phyloP scores from a whole-genome alignment of 1,284 basidiomycete genomes.

The Ceratobasidium sp. region DNA sequence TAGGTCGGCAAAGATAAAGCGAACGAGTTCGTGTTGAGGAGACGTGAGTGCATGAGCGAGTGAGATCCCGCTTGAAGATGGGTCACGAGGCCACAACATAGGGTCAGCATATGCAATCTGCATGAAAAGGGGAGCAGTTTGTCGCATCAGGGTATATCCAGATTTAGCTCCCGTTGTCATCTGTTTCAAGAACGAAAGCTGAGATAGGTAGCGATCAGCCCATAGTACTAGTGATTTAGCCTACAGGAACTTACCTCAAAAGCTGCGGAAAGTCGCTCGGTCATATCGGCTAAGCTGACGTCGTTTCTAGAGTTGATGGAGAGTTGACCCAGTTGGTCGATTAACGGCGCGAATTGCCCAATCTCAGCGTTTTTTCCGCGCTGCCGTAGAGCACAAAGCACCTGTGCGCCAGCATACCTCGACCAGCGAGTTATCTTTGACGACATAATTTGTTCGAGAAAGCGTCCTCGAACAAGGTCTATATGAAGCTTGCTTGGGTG shows the following conservation, averaged over 20 bases:
- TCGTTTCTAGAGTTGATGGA: background rate
- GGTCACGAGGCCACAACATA: conserved; percentile 8
- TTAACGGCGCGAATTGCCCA: background rate
- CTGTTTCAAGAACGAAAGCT: conserved; percentile 18
- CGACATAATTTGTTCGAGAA: background rate
- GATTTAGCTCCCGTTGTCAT: background rate
- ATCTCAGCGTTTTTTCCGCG: background rate
- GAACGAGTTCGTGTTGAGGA: background rate
- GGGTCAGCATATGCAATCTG: conserved; percentile 10
- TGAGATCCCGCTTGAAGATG: background rate
- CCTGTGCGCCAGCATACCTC: conserved; percentile 25
- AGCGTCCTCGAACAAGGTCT: background rate
- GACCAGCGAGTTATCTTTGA: conserved; percentile 8
- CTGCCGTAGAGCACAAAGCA: background rate
- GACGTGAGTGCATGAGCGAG: no score
- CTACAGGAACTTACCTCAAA: background rate
- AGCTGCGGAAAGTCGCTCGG: no score
- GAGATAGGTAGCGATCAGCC: background rate
- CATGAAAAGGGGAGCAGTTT: conserved; percentile 17
- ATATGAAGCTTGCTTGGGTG: background rate
- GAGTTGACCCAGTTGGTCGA: conserved; percentile 5
- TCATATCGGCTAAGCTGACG: background rate
- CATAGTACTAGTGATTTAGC: background rate
- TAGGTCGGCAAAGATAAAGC: conserved; percentile 14
- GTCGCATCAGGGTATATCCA: conserved; percentile 1